Conservation (phyloP, 2,329 filamentous ascomycete genomes). For the Neofusicoccum parvum region DNA sequence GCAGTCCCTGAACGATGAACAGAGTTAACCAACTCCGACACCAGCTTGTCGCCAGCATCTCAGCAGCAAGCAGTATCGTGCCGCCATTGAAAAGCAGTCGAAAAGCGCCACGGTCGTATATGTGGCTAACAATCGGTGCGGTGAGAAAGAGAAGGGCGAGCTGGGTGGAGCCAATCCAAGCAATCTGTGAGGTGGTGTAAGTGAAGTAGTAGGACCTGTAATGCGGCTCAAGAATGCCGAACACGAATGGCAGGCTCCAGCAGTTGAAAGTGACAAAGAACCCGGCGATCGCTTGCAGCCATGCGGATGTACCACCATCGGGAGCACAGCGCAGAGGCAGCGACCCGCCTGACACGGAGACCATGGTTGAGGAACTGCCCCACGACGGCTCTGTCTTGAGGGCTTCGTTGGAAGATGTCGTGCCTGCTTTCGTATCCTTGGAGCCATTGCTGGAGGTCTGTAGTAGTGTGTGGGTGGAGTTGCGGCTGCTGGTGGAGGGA, state of each 20-base stretch:
- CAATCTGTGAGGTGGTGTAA: slow-evolving; percentile 29
- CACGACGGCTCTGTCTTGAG: background rate
- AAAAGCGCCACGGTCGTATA: slow-evolving; percentile 37
- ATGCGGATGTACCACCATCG: background rate
- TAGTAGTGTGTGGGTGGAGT: background rate
- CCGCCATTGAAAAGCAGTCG: slow-evolving; percentile 34
- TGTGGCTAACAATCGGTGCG: slow-evolving; percentile 32
- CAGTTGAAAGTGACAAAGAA: slow-evolving; percentile 24
- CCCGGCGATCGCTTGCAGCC: background rate
- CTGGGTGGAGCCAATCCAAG: slow-evolving; percentile 42
- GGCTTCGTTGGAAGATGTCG: background rate
- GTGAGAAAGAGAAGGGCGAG: slow-evolving; percentile 37
- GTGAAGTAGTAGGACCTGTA: slow-evolving; percentile 29
- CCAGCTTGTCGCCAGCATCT: slow-evolving; percentile 28
- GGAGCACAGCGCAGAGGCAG: background rate
- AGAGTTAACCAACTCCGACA: slow-evolving; percentile 29
- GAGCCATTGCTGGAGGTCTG: background rate
- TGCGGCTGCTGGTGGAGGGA: background rate
- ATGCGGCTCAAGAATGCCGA: slow-evolving; percentile 38
- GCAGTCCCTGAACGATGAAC: slow-evolving; percentile 37
- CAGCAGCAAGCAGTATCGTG: slow-evolving; percentile 31
- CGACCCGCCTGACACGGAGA: background rate
- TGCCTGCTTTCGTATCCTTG: background rate
- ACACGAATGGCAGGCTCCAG: slow-evolving; percentile 36
- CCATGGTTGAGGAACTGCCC: background rate